Evolutionary conservation across 2,329 filamentous ascomycete species (phyloP).

Genomic region (Apiospora arundinis): DNA sequence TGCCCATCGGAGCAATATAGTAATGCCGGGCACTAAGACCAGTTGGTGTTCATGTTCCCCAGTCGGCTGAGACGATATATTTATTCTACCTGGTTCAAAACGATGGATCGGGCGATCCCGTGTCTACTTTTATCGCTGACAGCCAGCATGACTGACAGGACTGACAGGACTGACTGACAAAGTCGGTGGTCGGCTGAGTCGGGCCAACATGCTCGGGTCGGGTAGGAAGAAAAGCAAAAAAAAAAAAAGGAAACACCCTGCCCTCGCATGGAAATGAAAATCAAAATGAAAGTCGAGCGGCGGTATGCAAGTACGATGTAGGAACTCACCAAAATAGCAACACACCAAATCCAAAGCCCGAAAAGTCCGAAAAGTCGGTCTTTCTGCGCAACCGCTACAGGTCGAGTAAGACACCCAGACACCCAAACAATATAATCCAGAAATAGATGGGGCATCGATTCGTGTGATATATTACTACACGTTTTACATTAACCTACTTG

Average conservation of each 20-base stretch:
- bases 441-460: slow-evolving; percentile 13
- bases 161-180: not conserved
- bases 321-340: slow-evolving; percentile 10
- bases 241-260: not conserved
- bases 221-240: not conserved
- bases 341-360: not conserved
- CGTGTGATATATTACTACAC: slow-evolving; percentile 10
- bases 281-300: not conserved
- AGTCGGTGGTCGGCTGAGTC: not conserved
- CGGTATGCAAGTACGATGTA: too few species aligned
- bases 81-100: slow-evolving; percentile 7
- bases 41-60: not conserved
- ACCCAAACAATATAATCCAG: not conserved
- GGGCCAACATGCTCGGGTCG: not conserved
- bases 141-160: not conserved
- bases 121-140: slow-evolving; percentile 7
- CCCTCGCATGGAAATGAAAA: not conserved
- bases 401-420: not conserved
- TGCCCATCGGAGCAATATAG: not conserved
- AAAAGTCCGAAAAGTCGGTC: not conserved
- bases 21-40: not conserved
- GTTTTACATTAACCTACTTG: slow-evolving; percentile 1
- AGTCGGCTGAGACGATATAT: not conserved
- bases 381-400: not conserved
- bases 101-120: slow-evolving; percentile 15